Conservation (phyloP, 768 basidiomycete species). For the Auriculariales sp. region DNA sequence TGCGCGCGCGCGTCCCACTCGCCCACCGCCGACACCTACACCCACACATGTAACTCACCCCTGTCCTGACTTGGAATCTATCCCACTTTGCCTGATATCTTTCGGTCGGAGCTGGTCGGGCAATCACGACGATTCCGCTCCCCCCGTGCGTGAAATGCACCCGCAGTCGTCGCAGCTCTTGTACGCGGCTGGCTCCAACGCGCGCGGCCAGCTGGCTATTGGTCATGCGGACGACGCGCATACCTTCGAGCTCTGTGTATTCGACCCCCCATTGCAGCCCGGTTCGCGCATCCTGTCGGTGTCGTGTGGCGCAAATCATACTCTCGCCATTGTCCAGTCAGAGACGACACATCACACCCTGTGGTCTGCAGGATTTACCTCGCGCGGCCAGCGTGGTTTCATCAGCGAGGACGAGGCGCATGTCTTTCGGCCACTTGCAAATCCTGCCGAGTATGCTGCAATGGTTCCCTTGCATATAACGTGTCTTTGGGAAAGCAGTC, state of each 20-base stretch:
- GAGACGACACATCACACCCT: conserved; percentile 22
- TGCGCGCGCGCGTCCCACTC: too few species aligned
- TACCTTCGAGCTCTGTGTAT: conserved; percentile 23
- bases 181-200: conserved; percentile 35
- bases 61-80: too few species aligned
- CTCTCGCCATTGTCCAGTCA: conserved; percentile 35
- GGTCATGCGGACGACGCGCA: conserved; percentile 25
- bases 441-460: conserved; percentile 19
- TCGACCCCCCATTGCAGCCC: conserved; percentile 8
- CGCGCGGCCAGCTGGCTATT: conserved; percentile 31
- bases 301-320: conserved; percentile 67
- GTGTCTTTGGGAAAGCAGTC: conserved; percentile 76
- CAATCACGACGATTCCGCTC: too few species aligned
- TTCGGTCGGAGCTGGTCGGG: too few species aligned
- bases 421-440: conserved; percentile 34
- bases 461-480: conserved; percentile 30
- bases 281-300: conserved; percentile 28
- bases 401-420: conserved; percentile 9
- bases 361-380: conserved; percentile 67
- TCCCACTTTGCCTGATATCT: too few species aligned
- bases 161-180: too few species aligned
- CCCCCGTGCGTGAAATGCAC: too few species aligned
- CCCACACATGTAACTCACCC: too few species aligned
- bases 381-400: conserved; percentile 56
- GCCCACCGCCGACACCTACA: too few species aligned